Evolutionary conservation across 169 alveolate genomes (phyloP), one percentile per base, ranked within the genome.

Genomic region (Plasmodium billcollinsi): DNA sequence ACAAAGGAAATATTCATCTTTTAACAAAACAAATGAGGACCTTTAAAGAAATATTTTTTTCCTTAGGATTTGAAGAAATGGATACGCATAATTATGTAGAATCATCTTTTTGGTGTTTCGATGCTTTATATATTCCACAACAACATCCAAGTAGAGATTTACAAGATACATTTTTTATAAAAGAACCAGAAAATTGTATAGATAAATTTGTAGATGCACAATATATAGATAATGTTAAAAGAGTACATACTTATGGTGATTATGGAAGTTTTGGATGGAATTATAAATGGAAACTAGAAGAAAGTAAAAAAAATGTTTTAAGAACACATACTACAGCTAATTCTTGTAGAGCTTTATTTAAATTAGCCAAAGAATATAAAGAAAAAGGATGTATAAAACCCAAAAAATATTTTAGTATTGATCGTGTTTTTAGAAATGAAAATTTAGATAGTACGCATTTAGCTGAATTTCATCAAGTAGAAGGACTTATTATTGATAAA

Each of bases 271-370:
- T 98, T 52, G 99, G 99, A 2, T 98, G 99, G 98, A 93, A 96
- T 88, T 99, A 99, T 91, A 95, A 97, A 39, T 99, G 99, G 99
- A 95, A 96, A 91, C 95, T 97, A 96, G 92, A 95, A 47, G 93
- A 97, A 93, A 80, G 94, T 52, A 90, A 88, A 59, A 93, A 80
- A 54, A 88, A 89, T 52, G 94, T 95, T 24, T 95, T 98, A 85
- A 93, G 99, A 92, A 99, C 99, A 1, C 99, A 99, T 92, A 98
- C 99, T 2, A 99, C 99, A n/a, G 99, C 99, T 1, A 98, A 97
- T 75, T 96, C 99, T 1, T 98, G 99, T 29, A 95, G 99, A 74
- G 95, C 97, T 97, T 95, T 99, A 49, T 96, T 96, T 83, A 85
- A 94, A 73, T 93, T 98, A 65, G 99, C 99, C 9, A 97, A 98